Percentiles rank a stretch among this genome's conserved stretches.
These are phyloP conservation scores for Cinnamomum chago DNA, from an alignment of 164 flowering plant genomes.

Conservation along the genomic window DNA sequence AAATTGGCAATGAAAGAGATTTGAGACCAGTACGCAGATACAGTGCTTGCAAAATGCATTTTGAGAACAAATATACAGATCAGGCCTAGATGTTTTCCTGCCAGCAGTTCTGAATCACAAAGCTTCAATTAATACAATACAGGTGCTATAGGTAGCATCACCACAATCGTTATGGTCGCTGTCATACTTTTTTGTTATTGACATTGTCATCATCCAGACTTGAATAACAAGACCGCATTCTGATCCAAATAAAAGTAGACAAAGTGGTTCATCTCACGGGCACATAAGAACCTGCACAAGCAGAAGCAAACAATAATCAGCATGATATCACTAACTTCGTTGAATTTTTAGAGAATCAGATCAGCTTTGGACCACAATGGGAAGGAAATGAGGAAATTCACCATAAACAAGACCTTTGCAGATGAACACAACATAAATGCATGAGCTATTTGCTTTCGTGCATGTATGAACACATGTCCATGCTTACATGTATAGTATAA, in stretches of 20 bases:
- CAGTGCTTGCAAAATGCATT: neutral
- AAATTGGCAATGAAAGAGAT: neutral
- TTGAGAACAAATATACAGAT: neutral
- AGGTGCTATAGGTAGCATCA: slow-evolving; percentile 1
- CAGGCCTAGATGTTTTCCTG: neutral
- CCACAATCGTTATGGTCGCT: slow-evolving; percentile 10
- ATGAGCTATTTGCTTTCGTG: no score
- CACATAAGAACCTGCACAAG: slow-evolving; percentile 68
- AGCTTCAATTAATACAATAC: neutral
- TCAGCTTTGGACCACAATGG: neutral
- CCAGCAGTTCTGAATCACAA: neutral
- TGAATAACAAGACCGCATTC: slow-evolving; percentile 82
- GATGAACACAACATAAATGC: no score
- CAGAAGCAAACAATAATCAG: neutral
- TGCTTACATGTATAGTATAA: no score
- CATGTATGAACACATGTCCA: no score
- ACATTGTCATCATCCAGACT: slow-evolving; percentile 63
- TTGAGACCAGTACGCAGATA: neutral
- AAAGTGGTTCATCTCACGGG: slow-evolving; percentile 86
- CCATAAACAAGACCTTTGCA: no score
- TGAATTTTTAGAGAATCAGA: neutral
- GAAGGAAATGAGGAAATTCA: no score
- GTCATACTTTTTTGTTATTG: neutral
- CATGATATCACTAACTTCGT: neutral
- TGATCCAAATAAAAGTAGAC: slow-evolving; percentile 78